Conservation (phyloP, 2,329 filamentous ascomycete species). For the Dactylonectria estremocensis region DNA sequence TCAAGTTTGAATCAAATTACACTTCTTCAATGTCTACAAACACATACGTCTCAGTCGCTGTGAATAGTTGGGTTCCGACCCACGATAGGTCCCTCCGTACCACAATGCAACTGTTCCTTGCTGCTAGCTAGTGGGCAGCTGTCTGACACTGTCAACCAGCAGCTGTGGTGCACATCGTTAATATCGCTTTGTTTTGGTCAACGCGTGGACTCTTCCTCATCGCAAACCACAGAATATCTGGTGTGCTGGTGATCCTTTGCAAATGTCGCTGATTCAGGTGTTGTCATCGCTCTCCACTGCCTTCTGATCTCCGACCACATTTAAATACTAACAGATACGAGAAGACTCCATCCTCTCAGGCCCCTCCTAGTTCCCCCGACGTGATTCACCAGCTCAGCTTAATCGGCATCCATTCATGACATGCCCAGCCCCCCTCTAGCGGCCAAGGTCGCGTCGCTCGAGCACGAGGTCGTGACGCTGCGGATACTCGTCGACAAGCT, state of each 20-base stretch:
- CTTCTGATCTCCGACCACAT: background rate
- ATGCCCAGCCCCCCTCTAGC: background rate
- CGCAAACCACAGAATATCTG: background rate
- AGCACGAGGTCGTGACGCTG: background rate
- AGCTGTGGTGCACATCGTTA: background rate
- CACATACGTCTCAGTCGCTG: background rate
- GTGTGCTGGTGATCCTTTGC: background rate
- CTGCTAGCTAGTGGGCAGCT: background rate
- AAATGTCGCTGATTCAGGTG: background rate
- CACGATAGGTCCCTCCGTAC: background rate
- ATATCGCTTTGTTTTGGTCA: background rate
- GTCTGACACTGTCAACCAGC: background rate
- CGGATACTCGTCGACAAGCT: background rate
- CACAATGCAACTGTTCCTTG: background rate
- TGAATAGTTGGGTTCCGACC: background rate
- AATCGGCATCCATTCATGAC: rapidly evolving
- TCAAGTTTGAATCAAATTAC: too few species aligned
- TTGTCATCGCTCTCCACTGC: background rate
- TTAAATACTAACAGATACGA: background rate
- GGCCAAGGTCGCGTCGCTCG: background rate
- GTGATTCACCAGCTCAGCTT: background rate
- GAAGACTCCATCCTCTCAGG: background rate
- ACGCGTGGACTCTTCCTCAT: background rate
- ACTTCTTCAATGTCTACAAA: too few species aligned
- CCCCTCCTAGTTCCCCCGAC: background rate